phyloP scores from a whole-genome alignment of 2,329 filamentous ascomycete genomes.

The Corniculantispora saksenae region DNA sequence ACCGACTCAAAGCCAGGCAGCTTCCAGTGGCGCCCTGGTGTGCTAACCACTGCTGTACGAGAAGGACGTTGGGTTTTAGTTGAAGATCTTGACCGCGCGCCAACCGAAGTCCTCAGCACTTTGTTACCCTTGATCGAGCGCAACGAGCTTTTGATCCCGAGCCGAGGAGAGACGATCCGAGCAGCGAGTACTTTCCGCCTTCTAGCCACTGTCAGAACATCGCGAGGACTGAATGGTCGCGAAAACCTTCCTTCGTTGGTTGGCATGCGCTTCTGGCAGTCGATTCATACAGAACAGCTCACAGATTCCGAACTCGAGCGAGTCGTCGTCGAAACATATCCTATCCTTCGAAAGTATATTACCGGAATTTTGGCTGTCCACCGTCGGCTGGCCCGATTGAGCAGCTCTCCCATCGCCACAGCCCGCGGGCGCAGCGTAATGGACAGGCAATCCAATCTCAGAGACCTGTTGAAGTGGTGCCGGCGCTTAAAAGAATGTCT shows the following conservation, averaged over 20 bases:
- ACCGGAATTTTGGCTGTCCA: slow-evolving; percentile 62
- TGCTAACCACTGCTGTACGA: slow-evolving; percentile 87
- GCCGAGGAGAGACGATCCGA: slow-evolving; percentile 79
- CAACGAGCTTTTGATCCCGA: slow-evolving; percentile 87
- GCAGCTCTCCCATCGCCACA: slow-evolving; percentile 44
- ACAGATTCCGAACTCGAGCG: slow-evolving; percentile 69
- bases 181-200: slow-evolving; percentile 86
- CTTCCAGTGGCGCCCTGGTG: slow-evolving; percentile 89
- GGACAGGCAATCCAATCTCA: slow-evolving; percentile 61
- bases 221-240: slow-evolving; percentile 65
- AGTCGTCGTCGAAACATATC: slow-evolving; percentile 71
- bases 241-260: slow-evolving; percentile 74
- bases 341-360: slow-evolving; percentile 65
- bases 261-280: slow-evolving; percentile 83
- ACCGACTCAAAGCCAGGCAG: slow-evolving; percentile 84
- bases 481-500: slow-evolving; percentile 71
- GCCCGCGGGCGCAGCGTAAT: slow-evolving; percentile 44
- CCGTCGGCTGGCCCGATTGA: slow-evolving; percentile 50
- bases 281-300: slow-evolving; percentile 68
- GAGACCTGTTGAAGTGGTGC: slow-evolving; percentile 92
- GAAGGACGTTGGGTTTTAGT: slow-evolving; percentile 97
- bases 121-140: slow-evolving; percentile 90
- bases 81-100: slow-evolving; percentile 92
- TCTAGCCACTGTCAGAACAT: slow-evolving; percentile 85
- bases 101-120: slow-evolving; percentile 91